Percentiles rank a stretch among this genome's conserved stretches.
These are phyloP conservation scores for Podila verticillata DNA, from an alignment of 192 early-diverging fungal species.

Conservation along the genomic window DNA sequence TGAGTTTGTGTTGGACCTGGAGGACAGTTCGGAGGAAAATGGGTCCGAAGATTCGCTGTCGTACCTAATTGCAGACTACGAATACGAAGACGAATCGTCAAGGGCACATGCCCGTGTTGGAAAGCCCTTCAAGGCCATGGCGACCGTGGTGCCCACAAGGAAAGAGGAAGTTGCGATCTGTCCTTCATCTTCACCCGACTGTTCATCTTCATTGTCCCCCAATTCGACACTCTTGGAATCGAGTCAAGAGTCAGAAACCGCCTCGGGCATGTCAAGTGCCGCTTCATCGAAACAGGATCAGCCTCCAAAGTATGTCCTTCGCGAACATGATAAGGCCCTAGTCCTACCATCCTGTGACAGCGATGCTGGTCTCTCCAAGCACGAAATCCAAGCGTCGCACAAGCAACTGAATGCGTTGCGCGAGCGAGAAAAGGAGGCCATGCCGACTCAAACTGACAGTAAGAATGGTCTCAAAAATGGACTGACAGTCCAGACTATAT, in stretches of 20 bases:
- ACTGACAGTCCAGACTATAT: conserved; percentile 22
- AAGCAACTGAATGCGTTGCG: background rate
- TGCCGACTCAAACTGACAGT: background rate
- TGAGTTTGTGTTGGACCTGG: conserved; percentile 11
- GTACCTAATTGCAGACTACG: conserved; percentile 7
- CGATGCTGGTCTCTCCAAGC: background rate
- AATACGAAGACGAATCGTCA: conserved; percentile 8
- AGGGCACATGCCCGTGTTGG: background rate
- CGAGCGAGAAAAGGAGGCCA: background rate
- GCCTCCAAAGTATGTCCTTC: conserved; percentile 13
- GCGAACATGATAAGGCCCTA: conserved; percentile 7
- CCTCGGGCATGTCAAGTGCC: background rate
- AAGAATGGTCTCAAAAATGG: background rate
- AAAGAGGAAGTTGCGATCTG: background rate
- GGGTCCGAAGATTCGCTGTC: conserved; percentile 31
- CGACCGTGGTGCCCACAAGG: background rate
- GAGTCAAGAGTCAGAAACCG: background rate
- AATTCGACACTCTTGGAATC: conserved; percentile 27
- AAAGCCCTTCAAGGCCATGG: background rate
- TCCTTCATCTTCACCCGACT: background rate
- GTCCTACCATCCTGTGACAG: background rate
- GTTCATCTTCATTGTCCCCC: conserved; percentile 1
- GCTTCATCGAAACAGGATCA: conserved; percentile 1
- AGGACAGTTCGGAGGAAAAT: background rate
- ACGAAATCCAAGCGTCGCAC: background rate